Conservation (phyloP, 805 yeast genomes). For the Debaryomyces tyrocola region DNA sequence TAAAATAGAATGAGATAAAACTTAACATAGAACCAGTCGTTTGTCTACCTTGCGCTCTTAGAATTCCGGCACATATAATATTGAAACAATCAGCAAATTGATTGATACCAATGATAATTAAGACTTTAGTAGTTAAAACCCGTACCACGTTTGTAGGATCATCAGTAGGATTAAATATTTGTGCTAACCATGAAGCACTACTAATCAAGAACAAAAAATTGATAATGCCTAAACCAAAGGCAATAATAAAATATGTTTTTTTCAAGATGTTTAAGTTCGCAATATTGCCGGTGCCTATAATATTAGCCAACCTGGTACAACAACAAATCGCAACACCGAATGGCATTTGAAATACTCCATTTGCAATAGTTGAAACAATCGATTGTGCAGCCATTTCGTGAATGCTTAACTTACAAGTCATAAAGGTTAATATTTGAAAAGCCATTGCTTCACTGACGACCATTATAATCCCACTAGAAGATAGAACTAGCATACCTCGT, state of each 20-base stretch:
- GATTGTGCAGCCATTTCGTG: neutral
- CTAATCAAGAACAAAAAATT: neutral
- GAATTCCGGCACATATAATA: constrained; percentile 26
- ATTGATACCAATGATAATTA: constrained; percentile 21
- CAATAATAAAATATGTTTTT: too few relatives aligned
- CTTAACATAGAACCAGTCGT: constrained; percentile 22
- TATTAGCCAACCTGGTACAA: constrained; percentile 1
- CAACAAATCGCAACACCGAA: neutral
- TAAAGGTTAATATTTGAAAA: too few relatives aligned
- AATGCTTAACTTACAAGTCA: neutral
- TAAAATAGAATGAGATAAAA: constrained; percentile 21
- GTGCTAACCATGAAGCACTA: neutral
- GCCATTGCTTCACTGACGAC: too few relatives aligned
- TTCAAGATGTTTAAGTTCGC: too few relatives aligned
- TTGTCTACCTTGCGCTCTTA: constrained; percentile 32
- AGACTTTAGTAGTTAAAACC: neutral
- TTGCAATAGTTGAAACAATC: neutral
- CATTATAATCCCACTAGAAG: too few relatives aligned
- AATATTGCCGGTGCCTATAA: neutral
- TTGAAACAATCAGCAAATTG: constrained; percentile 24
- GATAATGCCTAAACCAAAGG: neutral
- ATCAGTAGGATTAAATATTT: neutral
- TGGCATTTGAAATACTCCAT: neutral
- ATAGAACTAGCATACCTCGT: too few relatives aligned
- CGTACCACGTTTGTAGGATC: neutral